These are phyloP conservation scores for Thalassiosira mediterranea DNA, from an alignment of 352 stramenopile genomes.

Conservation along the genomic window DNA sequence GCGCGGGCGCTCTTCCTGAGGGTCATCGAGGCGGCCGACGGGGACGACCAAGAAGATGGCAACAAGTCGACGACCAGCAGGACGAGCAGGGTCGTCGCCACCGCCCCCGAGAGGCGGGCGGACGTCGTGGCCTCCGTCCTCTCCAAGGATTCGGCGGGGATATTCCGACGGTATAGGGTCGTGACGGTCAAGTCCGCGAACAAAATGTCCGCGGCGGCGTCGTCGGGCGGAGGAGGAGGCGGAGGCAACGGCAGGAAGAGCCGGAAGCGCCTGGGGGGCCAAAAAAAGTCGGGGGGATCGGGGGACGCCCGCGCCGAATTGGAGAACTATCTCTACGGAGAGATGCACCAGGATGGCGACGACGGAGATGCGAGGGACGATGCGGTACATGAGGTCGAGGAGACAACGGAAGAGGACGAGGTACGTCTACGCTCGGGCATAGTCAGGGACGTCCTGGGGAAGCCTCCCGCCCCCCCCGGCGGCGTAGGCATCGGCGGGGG, in stretches of 20 bases:
- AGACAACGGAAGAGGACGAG: constrained; percentile 55
- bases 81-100: background rate
- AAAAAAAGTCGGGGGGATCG: constrained; percentile 8
- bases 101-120: constrained; percentile 24
- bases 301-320: constrained; percentile 36
- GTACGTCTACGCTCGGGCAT: constrained; percentile 54
- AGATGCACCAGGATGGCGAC: constrained; percentile 44
- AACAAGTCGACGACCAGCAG: background rate
- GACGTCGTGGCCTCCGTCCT: constrained; percentile 48
- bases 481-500: too few relatives aligned
- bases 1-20: constrained; percentile 49
- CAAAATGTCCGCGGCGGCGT: constrained; percentile 18
- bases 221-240: too few relatives aligned
- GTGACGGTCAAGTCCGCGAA: constrained; percentile 34
- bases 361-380: constrained; percentile 22
- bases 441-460: constrained; percentile 25
- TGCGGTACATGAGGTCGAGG: constrained; percentile 1
- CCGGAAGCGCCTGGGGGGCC: constrained; percentile 37
- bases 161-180: constrained; percentile 61
- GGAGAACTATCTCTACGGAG: constrained; percentile 59
- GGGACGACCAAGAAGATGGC: constrained; percentile 1
- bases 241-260: constrained; percentile 12
- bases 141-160: constrained; percentile 34
- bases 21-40: constrained; percentile 48
- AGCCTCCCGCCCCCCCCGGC: background rate